Conservation (phyloP, 1,139 yeast genomes). For the Suhomyces ambrosiae region DNA sequence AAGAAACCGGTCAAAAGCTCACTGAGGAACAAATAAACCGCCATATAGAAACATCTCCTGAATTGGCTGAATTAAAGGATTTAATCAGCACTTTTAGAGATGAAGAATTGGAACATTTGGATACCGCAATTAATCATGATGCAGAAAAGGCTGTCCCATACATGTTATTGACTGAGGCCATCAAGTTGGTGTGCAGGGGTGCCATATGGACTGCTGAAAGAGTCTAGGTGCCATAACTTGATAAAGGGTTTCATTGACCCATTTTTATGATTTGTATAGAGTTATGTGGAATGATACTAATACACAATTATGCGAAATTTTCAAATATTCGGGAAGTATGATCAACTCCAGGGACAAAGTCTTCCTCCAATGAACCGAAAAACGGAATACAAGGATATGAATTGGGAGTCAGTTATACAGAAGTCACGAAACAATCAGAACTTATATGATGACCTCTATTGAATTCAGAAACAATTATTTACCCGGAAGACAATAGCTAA, state of each 20-base stretch:
- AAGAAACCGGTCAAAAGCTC: conserved; percentile 38
- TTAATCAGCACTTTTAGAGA: conserved; percentile 81
- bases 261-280: background rate
- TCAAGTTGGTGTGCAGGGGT: conserved; percentile 75
- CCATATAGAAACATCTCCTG: conserved; percentile 48
- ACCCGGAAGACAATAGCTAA: no score
- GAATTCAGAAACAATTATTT: no score
- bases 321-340: no score
- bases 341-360: no score
- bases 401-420: no score
- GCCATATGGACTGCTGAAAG: conserved; percentile 96
- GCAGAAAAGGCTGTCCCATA: conserved; percentile 95
- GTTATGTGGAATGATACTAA: background rate
- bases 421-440: no score
- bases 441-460: no score
- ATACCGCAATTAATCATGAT: conserved; percentile 89
- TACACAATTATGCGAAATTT: no score
- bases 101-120: conserved; percentile 92
- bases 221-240: no score
- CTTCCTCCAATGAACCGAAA: no score
- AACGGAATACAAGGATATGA: no score
- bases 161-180: conserved; percentile 80
- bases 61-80: conserved; percentile 58
- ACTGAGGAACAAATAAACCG: conserved; percentile 25
- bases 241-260: no score